phyloP scores from a whole-genome alignment of 2,329 filamentous ascomycete species.

The Phyllosticta citrichinensis region DNA sequence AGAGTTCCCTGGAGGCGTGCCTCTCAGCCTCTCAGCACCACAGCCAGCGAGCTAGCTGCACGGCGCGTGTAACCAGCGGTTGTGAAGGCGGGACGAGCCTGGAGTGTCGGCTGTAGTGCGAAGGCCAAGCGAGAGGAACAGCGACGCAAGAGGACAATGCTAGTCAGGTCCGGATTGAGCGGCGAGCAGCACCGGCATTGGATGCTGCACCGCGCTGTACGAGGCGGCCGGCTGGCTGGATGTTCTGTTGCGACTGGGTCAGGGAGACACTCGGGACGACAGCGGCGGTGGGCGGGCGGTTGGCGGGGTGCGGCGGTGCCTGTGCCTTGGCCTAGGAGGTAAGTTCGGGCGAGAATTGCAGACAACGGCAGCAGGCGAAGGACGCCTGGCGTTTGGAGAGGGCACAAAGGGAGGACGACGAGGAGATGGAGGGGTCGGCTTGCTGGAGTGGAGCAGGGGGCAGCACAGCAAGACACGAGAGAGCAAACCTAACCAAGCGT shows the following conservation, averaged over 20 bases:
- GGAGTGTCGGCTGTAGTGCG: conserved; percentile 5
- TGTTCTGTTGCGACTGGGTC: conserved; percentile 3
- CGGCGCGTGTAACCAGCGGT: conserved; percentile 10
- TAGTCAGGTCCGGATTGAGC: neutral
- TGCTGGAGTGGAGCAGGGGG: neutral
- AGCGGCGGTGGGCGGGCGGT: neutral
- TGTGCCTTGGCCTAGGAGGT: neutral
- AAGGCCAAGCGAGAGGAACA: conserved; percentile 8
- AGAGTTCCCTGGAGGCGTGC: neutral
- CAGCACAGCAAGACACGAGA: neutral
- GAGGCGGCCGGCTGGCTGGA: neutral
- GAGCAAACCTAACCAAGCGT: neutral
- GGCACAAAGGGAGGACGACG: too few species aligned
- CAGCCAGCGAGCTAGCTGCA: neutral
- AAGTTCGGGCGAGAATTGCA: neutral
- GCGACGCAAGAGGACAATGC: conserved; percentile 3
- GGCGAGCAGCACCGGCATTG: conserved; percentile 8
- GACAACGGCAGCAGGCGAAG: neutral
- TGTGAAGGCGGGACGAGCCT: conserved; percentile 5
- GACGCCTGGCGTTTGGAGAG: too few species aligned
- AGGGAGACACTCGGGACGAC: conserved; percentile 8
- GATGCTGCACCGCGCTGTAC: neutral
- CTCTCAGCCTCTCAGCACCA: neutral
- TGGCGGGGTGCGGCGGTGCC: neutral
- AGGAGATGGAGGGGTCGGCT: neutral